These are phyloP conservation scores for Glycine latifolia DNA, from an alignment of 306 rosid genomes.

Conservation along the genomic window DNA sequence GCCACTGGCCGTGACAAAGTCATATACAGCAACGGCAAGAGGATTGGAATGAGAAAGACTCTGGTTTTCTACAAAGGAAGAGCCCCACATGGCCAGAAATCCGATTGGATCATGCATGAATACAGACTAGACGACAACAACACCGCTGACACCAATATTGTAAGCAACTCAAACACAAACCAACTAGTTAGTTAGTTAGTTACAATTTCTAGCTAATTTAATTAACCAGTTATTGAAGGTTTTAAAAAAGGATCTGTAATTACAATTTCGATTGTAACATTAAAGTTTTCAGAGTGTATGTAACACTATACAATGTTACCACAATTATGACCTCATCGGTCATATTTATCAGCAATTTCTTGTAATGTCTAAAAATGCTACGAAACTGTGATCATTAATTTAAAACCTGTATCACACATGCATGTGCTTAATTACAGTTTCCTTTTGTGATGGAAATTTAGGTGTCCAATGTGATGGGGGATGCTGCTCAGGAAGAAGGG, in stretches of 20 bases:
- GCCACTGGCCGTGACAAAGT: slow-evolving; percentile 96
- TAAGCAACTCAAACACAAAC: slow-evolving; percentile 47
- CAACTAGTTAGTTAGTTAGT: background rate
- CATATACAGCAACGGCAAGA: slow-evolving; percentile 66
- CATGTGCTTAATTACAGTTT: background rate
- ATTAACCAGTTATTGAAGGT: background rate
- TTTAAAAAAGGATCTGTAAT: background rate
- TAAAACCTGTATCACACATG: background rate
- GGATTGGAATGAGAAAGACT: slow-evolving; percentile 97
- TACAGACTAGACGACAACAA: slow-evolving; percentile 84
- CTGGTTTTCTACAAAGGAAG: slow-evolving; percentile 94
- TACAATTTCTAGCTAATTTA: background rate
- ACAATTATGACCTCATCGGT: no score
- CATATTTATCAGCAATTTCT: no score
- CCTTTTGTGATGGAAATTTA: slow-evolving; percentile 1
- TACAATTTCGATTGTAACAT: background rate
- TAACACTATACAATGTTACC: no score
- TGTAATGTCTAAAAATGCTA: no score
- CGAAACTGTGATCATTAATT: no score
- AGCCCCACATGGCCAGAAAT: slow-evolving; percentile 94
- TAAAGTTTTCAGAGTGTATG: background rate
- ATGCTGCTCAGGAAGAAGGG: slow-evolving; percentile 77
- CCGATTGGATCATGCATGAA: slow-evolving; percentile 99
- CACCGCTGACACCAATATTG: slow-evolving; percentile 53
- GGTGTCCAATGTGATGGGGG: slow-evolving; percentile 68